These are phyloP conservation scores for Inga leiocalycina DNA, from an alignment of 306 rosid species.

Conservation along the genomic window DNA sequence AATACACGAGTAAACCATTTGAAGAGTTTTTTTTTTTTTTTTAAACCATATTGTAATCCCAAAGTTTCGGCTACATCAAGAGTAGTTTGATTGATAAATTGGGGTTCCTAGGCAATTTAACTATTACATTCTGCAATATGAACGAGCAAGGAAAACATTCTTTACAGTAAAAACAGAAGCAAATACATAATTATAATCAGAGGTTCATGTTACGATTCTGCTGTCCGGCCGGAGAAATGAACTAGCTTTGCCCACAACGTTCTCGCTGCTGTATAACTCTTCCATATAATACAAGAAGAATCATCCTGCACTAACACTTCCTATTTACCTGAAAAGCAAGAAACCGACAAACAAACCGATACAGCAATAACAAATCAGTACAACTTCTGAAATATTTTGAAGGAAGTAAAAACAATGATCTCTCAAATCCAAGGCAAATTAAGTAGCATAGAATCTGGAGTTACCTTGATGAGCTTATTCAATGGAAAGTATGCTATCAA, in stretches of 20 bases:
- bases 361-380: not conserved
- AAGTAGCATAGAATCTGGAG: constrained; percentile 1
- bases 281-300: constrained; percentile 30
- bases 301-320: constrained; percentile 31
- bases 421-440: not conserved
- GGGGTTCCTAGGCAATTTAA: constrained; percentile 34
- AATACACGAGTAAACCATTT: not conserved
- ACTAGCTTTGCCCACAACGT: constrained; percentile 44
- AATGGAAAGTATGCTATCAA: constrained; percentile 44
- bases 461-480: constrained; percentile 52
- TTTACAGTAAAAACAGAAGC: constrained; percentile 40
- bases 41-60: constrained; percentile 2
- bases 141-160: constrained; percentile 20
- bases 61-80: constrained; percentile 37
- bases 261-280: constrained; percentile 29
- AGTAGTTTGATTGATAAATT: constrained; percentile 30
- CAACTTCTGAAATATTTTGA: not conserved
- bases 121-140: constrained; percentile 37
- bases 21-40: not conserved
- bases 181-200: constrained; percentile 35
- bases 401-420: not conserved
- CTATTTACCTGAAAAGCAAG: constrained; percentile 52
- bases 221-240: constrained; percentile 50
- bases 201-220: constrained; percentile 37
- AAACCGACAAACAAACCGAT: not conserved